Base-by-base conservation (phyloP, 2,329 filamentous ascomycete genomes). In the Penicillium crustosum region DNA sequence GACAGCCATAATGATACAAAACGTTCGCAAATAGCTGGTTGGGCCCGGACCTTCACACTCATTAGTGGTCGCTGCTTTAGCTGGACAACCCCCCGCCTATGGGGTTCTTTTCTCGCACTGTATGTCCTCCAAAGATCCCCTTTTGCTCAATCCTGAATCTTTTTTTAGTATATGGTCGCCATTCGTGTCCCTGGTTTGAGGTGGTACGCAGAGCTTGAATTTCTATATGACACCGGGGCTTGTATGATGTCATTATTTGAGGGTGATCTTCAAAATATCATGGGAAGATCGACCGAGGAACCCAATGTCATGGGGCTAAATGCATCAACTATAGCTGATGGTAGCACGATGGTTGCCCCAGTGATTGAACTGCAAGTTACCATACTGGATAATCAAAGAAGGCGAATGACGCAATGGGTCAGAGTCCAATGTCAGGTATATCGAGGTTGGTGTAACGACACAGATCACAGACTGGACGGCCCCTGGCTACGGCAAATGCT, bases 171-270 rank as follows among this genome's bases (percentile, higher is more conserved):
- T 12, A 0, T 6, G 5, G 29, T 43, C 17, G 48, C 49, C 29
- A 8, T 38, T 41, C 54, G 44, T 5, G 4, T 57, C 21, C 43
- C 44, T 4, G 33, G 44, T 21, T 6, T 6, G 0, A 8, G n/a
- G 6, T 49, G 29, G 29, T 58, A 33, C 13, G 25, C 42, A 19
- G 50, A 58, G 21, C 36, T 53, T 12, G 29, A 44, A 2, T 55
- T 53, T 10, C 0, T 57, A 1, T 23, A 49, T 2, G 57, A 57
- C 27, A 57, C 49, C 3, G 54, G 57, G 19, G 31, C 57, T n/a
- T 2, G 15, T 1, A 17, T 49, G 1, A 53, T 57, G 57, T 13
- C 41, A 8, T 2, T 50, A n/a, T 49, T 35, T 38, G 15, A 33
- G 29, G 13, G 27, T 6, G 56, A 58, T 55, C 12, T 50, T 9